A percentile compares a stretch with the other conserved stretches of the same genome.
Conservation (phyloP, 1,284 basidiomycete species). For the Pseudozyma flocculosa region DNA sequence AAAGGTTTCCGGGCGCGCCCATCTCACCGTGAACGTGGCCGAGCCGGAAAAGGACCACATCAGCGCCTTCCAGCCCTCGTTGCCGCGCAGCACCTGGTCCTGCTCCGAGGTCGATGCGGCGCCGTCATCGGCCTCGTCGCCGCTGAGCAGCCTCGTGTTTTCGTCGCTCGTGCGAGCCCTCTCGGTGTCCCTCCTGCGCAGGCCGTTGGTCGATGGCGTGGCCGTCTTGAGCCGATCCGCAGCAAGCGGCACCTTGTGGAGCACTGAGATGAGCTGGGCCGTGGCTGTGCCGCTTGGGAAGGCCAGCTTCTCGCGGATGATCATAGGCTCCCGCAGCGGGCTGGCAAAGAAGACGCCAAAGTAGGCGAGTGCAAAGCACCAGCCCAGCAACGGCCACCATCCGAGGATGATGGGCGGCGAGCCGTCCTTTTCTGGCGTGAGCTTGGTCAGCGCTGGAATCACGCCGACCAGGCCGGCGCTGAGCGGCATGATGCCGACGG, state of each 20-base stretch:
- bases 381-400: slow-evolving; percentile 19
- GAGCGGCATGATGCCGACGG: slow-evolving; percentile 74
- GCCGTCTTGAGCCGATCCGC: no score
- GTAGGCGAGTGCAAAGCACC: slow-evolving; percentile 34
- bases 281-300: slow-evolving; percentile 95
- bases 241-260: slow-evolving; percentile 65
- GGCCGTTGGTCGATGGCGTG: no score
- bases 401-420: slow-evolving; percentile 67
- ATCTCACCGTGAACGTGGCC: slow-evolving; percentile 26
- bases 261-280: slow-evolving; percentile 86
- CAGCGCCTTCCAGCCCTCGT: slow-evolving; percentile 26
- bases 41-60: slow-evolving; percentile 53
- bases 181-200: not conserved
- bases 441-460: slow-evolving; percentile 79
- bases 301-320: slow-evolving; percentile 86
- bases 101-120: slow-evolving; percentile 1
- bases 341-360: slow-evolving; percentile 86
- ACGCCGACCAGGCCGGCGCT: slow-evolving; percentile 91
- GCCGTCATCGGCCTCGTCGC: not conserved
- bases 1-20: no score
- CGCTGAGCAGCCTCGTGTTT: slow-evolving; percentile 10
- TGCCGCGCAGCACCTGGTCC: slow-evolving; percentile 7
- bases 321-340: slow-evolving; percentile 89
- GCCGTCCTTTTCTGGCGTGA: slow-evolving; percentile 75
- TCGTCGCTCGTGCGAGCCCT: slow-evolving; percentile 8